These are phyloP conservation scores for Hymenotorrendiella dingleyae DNA, from an alignment of 2,329 filamentous ascomycete species.

Conservation along the genomic window DNA sequence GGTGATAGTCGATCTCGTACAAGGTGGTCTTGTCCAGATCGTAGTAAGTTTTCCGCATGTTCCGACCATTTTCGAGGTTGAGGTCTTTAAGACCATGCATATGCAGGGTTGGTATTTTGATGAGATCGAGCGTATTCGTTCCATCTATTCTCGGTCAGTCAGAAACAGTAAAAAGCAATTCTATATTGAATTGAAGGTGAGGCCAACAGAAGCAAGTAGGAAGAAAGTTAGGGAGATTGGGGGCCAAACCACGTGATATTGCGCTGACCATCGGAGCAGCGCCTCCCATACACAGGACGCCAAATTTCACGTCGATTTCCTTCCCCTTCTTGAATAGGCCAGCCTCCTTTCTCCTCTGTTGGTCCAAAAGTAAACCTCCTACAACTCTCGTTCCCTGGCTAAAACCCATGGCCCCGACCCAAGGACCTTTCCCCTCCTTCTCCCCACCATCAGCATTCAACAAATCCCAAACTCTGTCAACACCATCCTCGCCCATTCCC, in stretches of 20 bases:
- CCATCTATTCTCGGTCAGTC: constrained; percentile 3
- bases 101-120: constrained; percentile 17
- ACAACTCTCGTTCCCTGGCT: constrained; percentile 23
- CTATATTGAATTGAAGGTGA: too few relatives aligned
- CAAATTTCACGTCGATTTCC: constrained; percentile 17
- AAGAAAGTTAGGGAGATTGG: neutral
- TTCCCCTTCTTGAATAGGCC: constrained; percentile 8
- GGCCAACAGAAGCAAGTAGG: neutral
- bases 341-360: constrained; percentile 18
- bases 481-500: constrained; percentile 10
- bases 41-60: constrained; percentile 14
- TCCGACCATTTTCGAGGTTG: constrained; percentile 15
- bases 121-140: constrained; percentile 8
- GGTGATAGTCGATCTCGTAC: constrained; percentile 22
- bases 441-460: constrained; percentile 10
- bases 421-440: too few relatives aligned
- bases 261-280: constrained; percentile 17
- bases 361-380: constrained; percentile 16
- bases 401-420: constrained; percentile 21
- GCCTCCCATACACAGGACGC: constrained; percentile 21
- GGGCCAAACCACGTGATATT: constrained; percentile 12
- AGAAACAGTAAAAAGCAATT: too few relatives aligned
- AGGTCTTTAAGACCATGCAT: constrained; percentile 19
- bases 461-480: constrained; percentile 18
- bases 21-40: constrained; percentile 10